Conservation (phyloP, 257 asterid genomes). For the Leonotis leonurus region DNA sequence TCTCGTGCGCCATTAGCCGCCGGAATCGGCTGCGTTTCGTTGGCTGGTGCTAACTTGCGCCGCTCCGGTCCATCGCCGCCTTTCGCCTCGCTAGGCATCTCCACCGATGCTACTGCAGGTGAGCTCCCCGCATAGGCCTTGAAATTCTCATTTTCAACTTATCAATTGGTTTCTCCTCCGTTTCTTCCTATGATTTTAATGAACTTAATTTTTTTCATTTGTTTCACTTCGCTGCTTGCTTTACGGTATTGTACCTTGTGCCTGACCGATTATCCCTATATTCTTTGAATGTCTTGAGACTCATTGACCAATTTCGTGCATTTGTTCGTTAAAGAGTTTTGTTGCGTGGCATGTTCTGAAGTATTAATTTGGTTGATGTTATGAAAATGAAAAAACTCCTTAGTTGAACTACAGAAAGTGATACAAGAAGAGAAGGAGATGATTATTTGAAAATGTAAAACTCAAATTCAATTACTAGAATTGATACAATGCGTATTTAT, state of each 20-base stretch:
- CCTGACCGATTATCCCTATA: neutral
- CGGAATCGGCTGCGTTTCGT: slow-evolving; percentile 48
- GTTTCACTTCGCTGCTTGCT: neutral
- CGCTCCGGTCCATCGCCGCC: slow-evolving; percentile 42
- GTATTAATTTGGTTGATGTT: too few relatives aligned
- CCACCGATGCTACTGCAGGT: slow-evolving; percentile 46
- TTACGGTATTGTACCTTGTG: slow-evolving; percentile 10
- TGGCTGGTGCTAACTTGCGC: slow-evolving; percentile 45
- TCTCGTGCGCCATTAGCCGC: slow-evolving; percentile 42
- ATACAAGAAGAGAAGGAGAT: too few relatives aligned
- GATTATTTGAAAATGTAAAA: too few relatives aligned
- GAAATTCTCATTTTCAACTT: neutral
- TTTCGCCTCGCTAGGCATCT: slow-evolving; percentile 59
- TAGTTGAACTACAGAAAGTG: too few relatives aligned
- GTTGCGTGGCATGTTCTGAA: too few relatives aligned
- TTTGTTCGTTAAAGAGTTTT: too few relatives aligned
- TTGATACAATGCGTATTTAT: too few relatives aligned
- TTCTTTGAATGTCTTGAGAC: neutral
- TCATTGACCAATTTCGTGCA: neutral
- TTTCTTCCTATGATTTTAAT: neutral
- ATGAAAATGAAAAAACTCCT: too few relatives aligned
- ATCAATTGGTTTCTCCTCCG: neutral
- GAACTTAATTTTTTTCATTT: neutral
- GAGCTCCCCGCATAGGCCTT: neutral
- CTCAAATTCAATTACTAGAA: too few relatives aligned